A percentile compares a stretch with the other conserved stretches of the same genome.
Evolutionary conservation across 257 asterid species (phyloP).

Genomic region (Nicotiana attenuata): DNA sequence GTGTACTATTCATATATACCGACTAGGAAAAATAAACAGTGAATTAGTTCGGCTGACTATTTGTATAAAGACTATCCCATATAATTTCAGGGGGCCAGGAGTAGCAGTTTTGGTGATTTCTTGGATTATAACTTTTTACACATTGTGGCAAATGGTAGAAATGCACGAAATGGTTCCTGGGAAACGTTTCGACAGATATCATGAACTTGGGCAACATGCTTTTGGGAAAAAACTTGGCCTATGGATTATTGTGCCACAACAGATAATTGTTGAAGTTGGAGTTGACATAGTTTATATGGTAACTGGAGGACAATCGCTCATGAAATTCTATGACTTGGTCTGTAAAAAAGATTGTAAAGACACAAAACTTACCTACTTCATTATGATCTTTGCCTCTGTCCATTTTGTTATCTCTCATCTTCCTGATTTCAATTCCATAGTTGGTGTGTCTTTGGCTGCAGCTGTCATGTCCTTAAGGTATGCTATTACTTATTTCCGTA

Average conservation of each 20-base stretch:
- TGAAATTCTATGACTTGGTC: background rate
- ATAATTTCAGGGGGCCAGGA: background rate
- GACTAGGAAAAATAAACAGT: too few species aligned
- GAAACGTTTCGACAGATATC: background rate
- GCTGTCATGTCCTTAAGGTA: background rate
- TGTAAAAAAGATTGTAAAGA: background rate
- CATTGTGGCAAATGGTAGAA: background rate
- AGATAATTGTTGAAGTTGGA: background rate
- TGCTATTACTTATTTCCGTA: background rate
- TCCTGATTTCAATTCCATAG: constrained; percentile 1
- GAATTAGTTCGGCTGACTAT: too few species aligned
- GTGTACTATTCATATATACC: too few species aligned
- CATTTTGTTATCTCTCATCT: background rate
- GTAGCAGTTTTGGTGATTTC: background rate
- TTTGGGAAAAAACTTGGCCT: background rate
- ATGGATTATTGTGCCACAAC: background rate
- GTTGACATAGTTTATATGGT: constrained; percentile 5
- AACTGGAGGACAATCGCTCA: background rate
- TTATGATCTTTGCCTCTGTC: background rate
- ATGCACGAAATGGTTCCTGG: background rate
- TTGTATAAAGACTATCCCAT: too few species aligned
- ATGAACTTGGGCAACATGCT: background rate
- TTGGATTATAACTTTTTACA: background rate
- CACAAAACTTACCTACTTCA: background rate
- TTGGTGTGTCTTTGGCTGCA: background rate